Evolutionary conservation across 345 rosid genomes (phyloP), one percentile per base, ranked within the genome.

Genomic region (Salix dunnii): DNA sequence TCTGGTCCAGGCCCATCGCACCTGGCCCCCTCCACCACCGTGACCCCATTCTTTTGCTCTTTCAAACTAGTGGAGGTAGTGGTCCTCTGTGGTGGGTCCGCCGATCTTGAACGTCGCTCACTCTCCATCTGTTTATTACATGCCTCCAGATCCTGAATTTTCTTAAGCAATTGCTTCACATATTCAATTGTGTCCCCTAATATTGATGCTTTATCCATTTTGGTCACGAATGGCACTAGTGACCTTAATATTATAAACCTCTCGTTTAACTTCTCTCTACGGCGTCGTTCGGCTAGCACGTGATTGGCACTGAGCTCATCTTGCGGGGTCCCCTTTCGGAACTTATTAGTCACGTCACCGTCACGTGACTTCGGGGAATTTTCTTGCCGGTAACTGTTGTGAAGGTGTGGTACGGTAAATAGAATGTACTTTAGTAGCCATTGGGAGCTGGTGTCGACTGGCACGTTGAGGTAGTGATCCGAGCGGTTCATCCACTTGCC

Each of bases 131-230:
- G 88, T 17, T 77, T 72, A 76, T 85, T 90, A 53, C 75, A 81
- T 0, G 86, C 40, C 82, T 92, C 99, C 4, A 96, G 82, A 70
- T 96, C 99, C 77, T 91, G 94, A 20, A 94, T 86, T 83, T 90
- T 92, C 78, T 88, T 89, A 12, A 89, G 82, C 8, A 96, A 85
- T 76, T 96, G 99, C 78, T 96, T 94, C 83, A 96, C 88, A 75
- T 94, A 96, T 84, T 92, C 97, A 2, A 96, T 96, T 7, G 99
- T 91, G 84, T 96, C 99, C 6, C 97, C 99, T 9, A 96, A 78
- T 73, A 96, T 94, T 3, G 99, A 96, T 6, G 94, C 97, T 87
- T 96, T 96, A 85, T 96, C 99, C 98, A 96, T 92, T 77, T 96
- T 94, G 16, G 98, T 94, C 53, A 96, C 97, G 76, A 94, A 94